Conservation (phyloP, 495 filamentous ascomycete genomes). For the Trichoderma gamsii region DNA sequence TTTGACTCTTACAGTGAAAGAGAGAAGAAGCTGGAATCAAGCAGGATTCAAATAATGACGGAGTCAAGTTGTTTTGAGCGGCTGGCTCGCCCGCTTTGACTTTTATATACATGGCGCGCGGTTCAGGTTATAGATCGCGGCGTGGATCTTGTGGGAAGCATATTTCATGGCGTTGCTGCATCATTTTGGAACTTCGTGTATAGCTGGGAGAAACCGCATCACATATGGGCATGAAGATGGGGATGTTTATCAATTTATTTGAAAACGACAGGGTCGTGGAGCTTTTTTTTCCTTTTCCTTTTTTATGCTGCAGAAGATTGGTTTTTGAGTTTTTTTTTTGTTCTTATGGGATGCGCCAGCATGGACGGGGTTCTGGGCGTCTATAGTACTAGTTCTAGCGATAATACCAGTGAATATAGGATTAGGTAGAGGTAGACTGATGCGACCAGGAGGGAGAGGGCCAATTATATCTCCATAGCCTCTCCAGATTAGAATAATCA, state of each 20-base stretch:
- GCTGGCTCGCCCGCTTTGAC: conserved; percentile 7
- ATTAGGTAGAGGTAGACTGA: conserved; percentile 7
- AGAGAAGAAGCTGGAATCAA: not conserved
- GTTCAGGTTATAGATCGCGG: conserved; percentile 14
- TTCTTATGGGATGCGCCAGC: not conserved
- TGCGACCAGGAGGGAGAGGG: not conserved
- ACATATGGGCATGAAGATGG: not conserved
- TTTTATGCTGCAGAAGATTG: not conserved
- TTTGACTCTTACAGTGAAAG: not conserved
- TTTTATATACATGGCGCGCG: conserved; percentile 13
- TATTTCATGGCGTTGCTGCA: conserved; percentile 10
- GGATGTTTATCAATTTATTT: conserved; percentile 11
- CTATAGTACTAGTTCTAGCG: conserved; percentile 3
- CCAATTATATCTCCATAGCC: not conserved
- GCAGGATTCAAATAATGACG: conserved; percentile 3
- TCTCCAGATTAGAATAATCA: not conserved
- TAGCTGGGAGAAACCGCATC: not conserved
- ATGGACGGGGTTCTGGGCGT: not conserved
- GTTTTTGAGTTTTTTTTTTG: not conserved
- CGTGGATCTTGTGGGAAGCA: conserved; percentile 13
- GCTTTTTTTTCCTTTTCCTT: not conserved
- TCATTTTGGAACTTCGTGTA: conserved; percentile 4
- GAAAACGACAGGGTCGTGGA: not conserved
- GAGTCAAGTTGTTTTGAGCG: not conserved
- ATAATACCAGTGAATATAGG: conserved; percentile 13